These are phyloP conservation scores for Biscogniauxia mediterranea DNA, from an alignment of 2,329 filamentous ascomycete genomes.

Conservation along the genomic window DNA sequence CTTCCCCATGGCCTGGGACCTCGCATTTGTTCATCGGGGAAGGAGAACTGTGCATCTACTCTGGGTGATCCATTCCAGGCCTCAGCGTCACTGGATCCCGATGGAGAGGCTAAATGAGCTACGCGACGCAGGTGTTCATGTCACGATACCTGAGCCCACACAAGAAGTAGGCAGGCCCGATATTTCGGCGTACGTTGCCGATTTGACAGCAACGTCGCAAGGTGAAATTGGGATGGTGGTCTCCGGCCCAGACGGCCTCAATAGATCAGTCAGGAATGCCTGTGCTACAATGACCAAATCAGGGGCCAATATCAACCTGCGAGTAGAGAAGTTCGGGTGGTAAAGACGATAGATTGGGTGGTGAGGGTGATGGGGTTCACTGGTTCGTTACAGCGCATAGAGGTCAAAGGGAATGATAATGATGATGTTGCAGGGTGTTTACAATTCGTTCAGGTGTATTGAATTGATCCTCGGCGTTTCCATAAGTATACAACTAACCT, in stretches of 20 bases:
- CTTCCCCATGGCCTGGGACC: constrained; percentile 58
- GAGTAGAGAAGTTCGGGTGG: constrained; percentile 69
- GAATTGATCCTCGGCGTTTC: neutral
- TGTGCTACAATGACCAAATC: constrained; percentile 48
- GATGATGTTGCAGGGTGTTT: neutral
- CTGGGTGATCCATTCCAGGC: constrained; percentile 56
- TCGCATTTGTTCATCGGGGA: constrained; percentile 32
- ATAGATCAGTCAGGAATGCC: constrained; percentile 57
- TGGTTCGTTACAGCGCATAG: neutral
- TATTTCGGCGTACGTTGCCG: constrained; percentile 42
- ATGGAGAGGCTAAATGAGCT: constrained; percentile 48
- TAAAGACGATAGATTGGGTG: constrained; percentile 29
- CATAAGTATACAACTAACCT: neutral
- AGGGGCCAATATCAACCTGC: constrained; percentile 50
- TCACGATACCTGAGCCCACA: constrained; percentile 56
- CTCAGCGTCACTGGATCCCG: constrained; percentile 55
- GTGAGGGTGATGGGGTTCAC: neutral
- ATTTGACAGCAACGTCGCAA: constrained; percentile 31
- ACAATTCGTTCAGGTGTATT: neutral
- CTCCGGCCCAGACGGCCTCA: constrained; percentile 62
- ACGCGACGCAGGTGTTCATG: constrained; percentile 45
- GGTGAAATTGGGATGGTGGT: constrained; percentile 39
- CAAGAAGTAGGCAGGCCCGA: constrained; percentile 52
- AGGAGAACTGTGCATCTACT: constrained; percentile 47
- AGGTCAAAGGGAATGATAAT: neutral